Conservation (phyloP, 1,139 yeast species). For the Pneumocystis canis region DNA sequence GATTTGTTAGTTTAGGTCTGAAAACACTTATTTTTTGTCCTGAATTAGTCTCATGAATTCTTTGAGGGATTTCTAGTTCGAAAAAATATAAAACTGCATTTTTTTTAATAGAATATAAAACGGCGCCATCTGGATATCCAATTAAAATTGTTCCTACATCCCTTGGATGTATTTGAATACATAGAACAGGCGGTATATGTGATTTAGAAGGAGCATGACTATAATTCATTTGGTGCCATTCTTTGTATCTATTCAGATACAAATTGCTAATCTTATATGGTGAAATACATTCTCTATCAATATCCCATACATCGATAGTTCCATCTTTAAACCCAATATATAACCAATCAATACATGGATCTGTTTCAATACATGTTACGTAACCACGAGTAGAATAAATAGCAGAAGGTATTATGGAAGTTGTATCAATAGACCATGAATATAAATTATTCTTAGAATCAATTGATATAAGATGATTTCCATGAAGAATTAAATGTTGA, state of each 20-base stretch:
- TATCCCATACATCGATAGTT: conserved; percentile 55
- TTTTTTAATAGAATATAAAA: conserved; percentile 51
- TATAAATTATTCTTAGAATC: conserved; percentile 42
- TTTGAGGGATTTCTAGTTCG: conserved; percentile 44
- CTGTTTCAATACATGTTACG: conserved; percentile 55
- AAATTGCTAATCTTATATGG: conserved; percentile 57
- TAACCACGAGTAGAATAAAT: conserved; percentile 33
- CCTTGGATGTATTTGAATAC: conserved; percentile 72
- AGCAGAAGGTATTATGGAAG: conserved; percentile 20
- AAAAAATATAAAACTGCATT: conserved; percentile 43
- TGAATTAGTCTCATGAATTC: conserved; percentile 41
- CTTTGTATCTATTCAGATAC: conserved; percentile 33
- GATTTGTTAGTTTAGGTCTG: conserved; percentile 41
- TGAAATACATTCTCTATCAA: conserved; percentile 58
- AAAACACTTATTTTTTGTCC: conserved; percentile 20
- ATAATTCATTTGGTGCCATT: conserved; percentile 14
- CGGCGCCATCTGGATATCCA: conserved; percentile 55
- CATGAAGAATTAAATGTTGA: conserved; percentile 46
- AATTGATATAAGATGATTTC: conserved; percentile 65
- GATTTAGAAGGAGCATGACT: conserved; percentile 16
- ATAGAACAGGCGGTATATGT: conserved; percentile 39
- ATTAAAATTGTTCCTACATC: conserved; percentile 69
- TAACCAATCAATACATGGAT: conserved; percentile 81
- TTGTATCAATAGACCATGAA: conserved; percentile 55
- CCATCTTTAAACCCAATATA: conserved; percentile 73